Percentiles rank a stretch among this genome's conserved stretches.
These are phyloP conservation scores for Exophiala sp. DNA, from an alignment of 2,329 filamentous ascomycete species.

Conservation along the genomic window DNA sequence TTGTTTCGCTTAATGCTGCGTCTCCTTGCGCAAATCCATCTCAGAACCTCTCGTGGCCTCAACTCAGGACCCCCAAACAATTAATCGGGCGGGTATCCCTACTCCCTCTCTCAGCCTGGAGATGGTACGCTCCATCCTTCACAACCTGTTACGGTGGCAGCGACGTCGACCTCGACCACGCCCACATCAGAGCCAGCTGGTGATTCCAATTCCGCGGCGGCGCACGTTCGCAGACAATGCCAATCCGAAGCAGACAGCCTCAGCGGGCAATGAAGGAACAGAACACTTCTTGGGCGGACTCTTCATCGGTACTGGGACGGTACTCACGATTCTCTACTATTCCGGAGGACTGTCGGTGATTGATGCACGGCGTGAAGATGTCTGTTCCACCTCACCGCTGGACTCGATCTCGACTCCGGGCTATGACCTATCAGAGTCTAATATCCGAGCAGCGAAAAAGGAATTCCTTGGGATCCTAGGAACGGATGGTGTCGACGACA, in stretches of 20 bases:
- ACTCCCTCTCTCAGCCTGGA: no score
- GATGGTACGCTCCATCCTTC: not conserved
- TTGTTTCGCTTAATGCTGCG: no score
- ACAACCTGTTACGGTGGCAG: no score
- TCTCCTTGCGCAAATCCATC: no score
- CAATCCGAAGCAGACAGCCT: no score
- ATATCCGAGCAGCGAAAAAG: not conserved
- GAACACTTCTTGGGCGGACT: conserved; percentile 5
- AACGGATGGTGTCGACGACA: conserved; percentile 40
- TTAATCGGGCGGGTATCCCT: no score
- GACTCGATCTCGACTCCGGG: not conserved
- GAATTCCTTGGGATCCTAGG: conserved; percentile 1
- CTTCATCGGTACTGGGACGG: not conserved
- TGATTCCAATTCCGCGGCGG: no score
- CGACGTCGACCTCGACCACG: no score
- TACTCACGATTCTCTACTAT: conserved; percentile 1
- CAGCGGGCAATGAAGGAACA: not conserved
- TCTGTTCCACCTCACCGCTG: conserved; percentile 1
- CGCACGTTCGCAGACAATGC: no score
- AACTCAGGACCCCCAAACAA: no score
- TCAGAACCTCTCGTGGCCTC: no score
- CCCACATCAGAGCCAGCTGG: no score
- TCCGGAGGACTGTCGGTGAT: not conserved
- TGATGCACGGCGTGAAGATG: not conserved
- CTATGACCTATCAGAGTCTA: conserved; percentile 1